These are phyloP conservation scores for Aureobasidium zeae DNA, from an alignment of 2,329 filamentous ascomycete species.

Conservation along the genomic window DNA sequence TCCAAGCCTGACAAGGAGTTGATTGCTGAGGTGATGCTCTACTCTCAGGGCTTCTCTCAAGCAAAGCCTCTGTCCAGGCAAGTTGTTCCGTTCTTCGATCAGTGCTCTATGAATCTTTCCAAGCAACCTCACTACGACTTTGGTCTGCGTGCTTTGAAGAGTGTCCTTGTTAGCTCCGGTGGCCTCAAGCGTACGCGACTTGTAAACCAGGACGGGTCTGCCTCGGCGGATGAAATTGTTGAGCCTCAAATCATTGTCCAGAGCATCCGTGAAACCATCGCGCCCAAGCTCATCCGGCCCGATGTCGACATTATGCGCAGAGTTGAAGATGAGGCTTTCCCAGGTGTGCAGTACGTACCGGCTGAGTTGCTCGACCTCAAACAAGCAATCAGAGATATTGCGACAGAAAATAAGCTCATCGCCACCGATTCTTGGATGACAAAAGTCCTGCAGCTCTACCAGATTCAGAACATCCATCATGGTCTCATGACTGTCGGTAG, in stretches of 20 bases:
- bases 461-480: constrained; percentile 96
- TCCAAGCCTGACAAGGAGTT: constrained; percentile 99
- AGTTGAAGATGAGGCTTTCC: constrained; percentile 81
- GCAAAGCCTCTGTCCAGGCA: constrained; percentile 90
- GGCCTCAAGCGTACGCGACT: constrained; percentile 83
- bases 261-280: constrained; percentile 95
- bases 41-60: constrained; percentile 97
- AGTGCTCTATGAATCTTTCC: constrained; percentile 69
- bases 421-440: constrained; percentile 95
- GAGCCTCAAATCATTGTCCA: constrained; percentile 98
- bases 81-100: constrained; percentile 96
- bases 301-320: constrained; percentile 82
- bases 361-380: constrained; percentile 75
- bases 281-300: constrained; percentile 85
- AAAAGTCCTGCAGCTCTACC: constrained; percentile 91
- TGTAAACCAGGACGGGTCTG: constrained; percentile 44
- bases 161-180: constrained; percentile 94
- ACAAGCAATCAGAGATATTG: constrained; percentile 70
- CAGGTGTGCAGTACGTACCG: constrained; percentile 84
- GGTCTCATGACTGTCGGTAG: constrained; percentile 99
- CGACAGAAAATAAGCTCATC: constrained; percentile 75
- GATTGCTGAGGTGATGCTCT: constrained; percentile 99
- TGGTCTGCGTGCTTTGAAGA: constrained; percentile 93
- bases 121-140: constrained; percentile 99
- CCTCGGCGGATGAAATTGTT: constrained; percentile 57